Conservation (phyloP, 495 filamentous ascomycete species). For the Paragyromitra xinjiangensis region DNA sequence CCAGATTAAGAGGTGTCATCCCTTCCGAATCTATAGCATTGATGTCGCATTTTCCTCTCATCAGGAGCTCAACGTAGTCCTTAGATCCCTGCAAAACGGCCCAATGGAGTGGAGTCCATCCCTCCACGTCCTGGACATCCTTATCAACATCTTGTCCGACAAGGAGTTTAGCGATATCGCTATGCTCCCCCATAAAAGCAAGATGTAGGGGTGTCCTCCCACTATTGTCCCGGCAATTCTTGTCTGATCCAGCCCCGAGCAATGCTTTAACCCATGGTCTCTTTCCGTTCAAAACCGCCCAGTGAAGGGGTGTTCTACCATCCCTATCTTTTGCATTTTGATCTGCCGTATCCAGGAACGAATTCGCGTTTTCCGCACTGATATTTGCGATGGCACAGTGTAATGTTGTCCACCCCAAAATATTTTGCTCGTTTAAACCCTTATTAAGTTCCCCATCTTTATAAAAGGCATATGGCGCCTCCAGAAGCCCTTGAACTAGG, state of each 20-base stretch:
- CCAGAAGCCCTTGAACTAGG: neutral
- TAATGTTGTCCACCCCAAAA: constrained; percentile 21
- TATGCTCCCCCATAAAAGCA: neutral
- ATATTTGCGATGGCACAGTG: constrained; percentile 13
- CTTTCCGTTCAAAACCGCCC: constrained; percentile 13
- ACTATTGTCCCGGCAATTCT: constrained; percentile 1
- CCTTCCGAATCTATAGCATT: no score
- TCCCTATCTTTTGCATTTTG: constrained; percentile 16
- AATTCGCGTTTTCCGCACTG: neutral
- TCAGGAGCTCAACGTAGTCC: neutral
- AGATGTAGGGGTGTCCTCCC: constrained; percentile 11
- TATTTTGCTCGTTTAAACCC: constrained; percentile 2
- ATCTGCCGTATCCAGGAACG: neutral
- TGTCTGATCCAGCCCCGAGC: neutral
- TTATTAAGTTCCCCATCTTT: neutral
- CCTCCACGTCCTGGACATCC: neutral
- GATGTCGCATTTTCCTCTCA: no score
- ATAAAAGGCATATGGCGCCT: neutral
- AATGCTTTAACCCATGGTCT: neutral
- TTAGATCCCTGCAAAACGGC: neutral
- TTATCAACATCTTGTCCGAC: neutral
- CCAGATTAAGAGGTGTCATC: no score
- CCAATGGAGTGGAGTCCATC: no score
- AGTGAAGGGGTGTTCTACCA: constrained; percentile 28
- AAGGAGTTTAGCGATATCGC: constrained; percentile 6